Conservation (phyloP, 164 flowering plant genomes). For the Tinospora cordifolia region DNA sequence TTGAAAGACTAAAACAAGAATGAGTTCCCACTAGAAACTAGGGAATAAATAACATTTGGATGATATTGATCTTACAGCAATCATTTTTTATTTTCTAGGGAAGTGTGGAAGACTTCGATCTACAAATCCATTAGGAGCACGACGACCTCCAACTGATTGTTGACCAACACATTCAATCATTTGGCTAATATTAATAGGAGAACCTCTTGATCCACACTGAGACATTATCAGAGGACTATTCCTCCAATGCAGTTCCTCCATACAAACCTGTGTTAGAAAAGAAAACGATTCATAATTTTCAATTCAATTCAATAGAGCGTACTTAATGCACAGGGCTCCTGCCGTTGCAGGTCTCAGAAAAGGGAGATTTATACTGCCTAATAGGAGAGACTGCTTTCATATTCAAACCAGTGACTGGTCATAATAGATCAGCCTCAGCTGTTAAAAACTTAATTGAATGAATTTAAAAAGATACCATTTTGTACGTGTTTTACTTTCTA, state of each 20-base stretch:
- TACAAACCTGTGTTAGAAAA: constrained; percentile 48
- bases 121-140: constrained; percentile 89
- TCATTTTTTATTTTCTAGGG: constrained; percentile 57
- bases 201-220: constrained; percentile 97
- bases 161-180: constrained; percentile 99
- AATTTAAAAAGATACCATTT: no score
- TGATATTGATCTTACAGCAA: constrained; percentile 47
- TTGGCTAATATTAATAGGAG: constrained; percentile 85
- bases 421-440: no score
- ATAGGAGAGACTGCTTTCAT: no score
- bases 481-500: no score
- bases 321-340: no score
- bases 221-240: constrained; percentile 97
- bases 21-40: background rate
- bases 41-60: background rate
- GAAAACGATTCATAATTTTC: background rate
- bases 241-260: constrained; percentile 71
- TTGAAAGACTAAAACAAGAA: background rate
- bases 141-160: constrained; percentile 88
- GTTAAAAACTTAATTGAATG: no score
- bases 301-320: background rate
- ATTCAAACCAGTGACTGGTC: no score
- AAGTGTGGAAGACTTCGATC: constrained; percentile 97
- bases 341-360: no score
- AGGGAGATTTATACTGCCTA: no score